These are phyloP conservation scores for Alloteropsis semialata DNA, from an alignment of 176 grass and related monocot genomes.

Conservation along the genomic window DNA sequence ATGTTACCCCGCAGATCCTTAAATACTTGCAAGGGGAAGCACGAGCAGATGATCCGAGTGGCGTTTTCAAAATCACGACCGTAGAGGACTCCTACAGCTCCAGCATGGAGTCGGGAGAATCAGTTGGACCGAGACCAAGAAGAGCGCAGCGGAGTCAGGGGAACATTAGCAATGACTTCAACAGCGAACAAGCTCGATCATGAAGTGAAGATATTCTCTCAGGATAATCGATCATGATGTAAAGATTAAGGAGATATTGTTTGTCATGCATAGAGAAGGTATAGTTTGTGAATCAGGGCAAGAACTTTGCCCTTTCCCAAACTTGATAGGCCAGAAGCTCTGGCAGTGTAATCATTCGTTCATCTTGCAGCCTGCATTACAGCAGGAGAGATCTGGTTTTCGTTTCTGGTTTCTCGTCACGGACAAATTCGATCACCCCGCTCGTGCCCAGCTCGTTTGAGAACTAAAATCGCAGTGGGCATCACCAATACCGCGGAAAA, in stretches of 20 bases:
- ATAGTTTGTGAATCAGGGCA: too few species aligned
- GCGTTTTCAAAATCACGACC: not conserved
- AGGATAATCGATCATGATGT: not conserved
- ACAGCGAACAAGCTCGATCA: not conserved
- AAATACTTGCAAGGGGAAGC: slow-evolving; percentile 43
- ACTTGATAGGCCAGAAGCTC: too few species aligned
- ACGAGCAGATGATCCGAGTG: slow-evolving; percentile 4
- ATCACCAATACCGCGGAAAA: too few species aligned
- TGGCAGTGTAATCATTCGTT: too few species aligned
- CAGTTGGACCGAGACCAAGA: slow-evolving; percentile 12
- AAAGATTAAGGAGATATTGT: not conserved
- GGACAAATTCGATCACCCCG: too few species aligned
- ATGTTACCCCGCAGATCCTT: slow-evolving; percentile 8
- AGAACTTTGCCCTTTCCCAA: too few species aligned
- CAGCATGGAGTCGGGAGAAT: slow-evolving; percentile 24
- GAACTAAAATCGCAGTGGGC: too few species aligned
- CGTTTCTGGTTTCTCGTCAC: too few species aligned
- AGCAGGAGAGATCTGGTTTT: too few species aligned
- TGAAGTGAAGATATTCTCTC: not conserved
- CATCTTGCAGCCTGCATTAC: too few species aligned
- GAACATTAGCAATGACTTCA: slow-evolving; percentile 1
- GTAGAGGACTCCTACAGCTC: slow-evolving; percentile 3
- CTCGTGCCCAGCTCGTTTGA: too few species aligned
- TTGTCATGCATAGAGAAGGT: not conserved
- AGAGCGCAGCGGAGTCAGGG: not conserved